Evolutionary conservation across 164 flowering plant species (phyloP), one percentile per base, ranked within the genome.

Genomic region (Magnolia officinalis): DNA sequence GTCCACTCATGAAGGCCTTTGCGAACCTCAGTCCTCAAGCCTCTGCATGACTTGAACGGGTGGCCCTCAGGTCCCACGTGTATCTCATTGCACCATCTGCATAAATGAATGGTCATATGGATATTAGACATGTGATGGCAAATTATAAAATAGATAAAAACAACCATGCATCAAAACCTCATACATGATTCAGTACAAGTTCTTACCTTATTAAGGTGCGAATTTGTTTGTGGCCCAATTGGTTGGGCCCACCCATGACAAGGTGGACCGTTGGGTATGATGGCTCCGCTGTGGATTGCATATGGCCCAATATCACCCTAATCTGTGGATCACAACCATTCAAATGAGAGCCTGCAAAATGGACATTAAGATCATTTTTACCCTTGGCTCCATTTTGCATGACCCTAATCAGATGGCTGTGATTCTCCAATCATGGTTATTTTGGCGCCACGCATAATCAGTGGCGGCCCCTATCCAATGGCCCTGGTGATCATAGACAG

Each of bases 21-120:
- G 20, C 98, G 89, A 37, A 73, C 55, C 18, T 87, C 84, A 72
- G 91, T 71, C 76, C 79, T 72, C 55, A 75, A 85, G 7, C 99
- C 99, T 80, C 82, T 87, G 83, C 99, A 96, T 63, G 99, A 89
- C 78, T 83, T 91, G 89, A 94, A 96, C 20, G 97, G 95, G 76
- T 96, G 98, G 50, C 98, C 97, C 65, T 74, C 82, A 58, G 90
- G 87, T 71, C 98, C 99, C 21, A 94, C 98, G 78, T 96, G 98
- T 67, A 96, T 87, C 82, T 94, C 99, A 78, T 84, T 89, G 70
- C 99, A 96, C 82, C 85, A 89, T 77, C 99, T 96, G 89, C 78
- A 81, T 10, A 4, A 72, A 58, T 45, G 23, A 14, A 63, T n/a
- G 49, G 23, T 11, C 13, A 21, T 18, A 64, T 64, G 67, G 23